Percentiles rank a stretch among this genome's conserved stretches.
Conservation (phyloP, 306 rosid genomes). For the Corylus americana region DNA sequence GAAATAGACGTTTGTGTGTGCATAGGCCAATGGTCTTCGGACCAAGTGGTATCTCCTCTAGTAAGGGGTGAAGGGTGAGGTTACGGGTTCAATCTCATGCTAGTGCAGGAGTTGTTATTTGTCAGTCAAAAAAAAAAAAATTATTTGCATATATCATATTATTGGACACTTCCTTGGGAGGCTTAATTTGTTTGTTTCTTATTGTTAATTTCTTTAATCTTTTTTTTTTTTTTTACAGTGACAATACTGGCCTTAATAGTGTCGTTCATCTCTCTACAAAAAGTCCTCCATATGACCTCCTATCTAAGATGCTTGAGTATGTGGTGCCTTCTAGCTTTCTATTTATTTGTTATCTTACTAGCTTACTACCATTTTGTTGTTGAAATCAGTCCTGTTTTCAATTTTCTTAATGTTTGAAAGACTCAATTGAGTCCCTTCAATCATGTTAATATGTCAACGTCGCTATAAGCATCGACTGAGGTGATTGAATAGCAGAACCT, state of each 20-base stretch:
- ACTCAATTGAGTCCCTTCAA: neutral
- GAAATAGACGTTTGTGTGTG: neutral
- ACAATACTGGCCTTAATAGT: constrained; percentile 62
- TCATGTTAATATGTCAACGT: neutral
- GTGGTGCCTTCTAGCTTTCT: constrained; percentile 40
- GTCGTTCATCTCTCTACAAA: constrained; percentile 80
- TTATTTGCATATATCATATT: neutral
- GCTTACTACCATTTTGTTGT: neutral
- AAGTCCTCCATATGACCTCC: constrained; percentile 85
- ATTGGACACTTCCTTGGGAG: neutral
- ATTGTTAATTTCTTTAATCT: neutral
- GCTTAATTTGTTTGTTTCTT: neutral
- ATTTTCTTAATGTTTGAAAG: neutral
- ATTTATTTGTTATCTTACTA: constrained; percentile 6
- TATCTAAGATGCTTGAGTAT: constrained; percentile 98
- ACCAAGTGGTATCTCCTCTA: neutral
- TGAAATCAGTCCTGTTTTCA: neutral
- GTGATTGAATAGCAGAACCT: neutral
- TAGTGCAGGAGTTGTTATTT: neutral
- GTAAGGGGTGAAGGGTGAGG: neutral
- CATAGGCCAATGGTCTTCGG: neutral
- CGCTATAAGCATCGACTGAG: neutral
- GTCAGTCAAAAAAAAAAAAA: neutral
- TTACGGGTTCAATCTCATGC: neutral
- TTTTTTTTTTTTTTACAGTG: constrained; percentile 56